These are phyloP conservation scores for Rhizophagus sp. DNA, from an alignment of 192 early-diverging fungal species.

Conservation along the genomic window DNA sequence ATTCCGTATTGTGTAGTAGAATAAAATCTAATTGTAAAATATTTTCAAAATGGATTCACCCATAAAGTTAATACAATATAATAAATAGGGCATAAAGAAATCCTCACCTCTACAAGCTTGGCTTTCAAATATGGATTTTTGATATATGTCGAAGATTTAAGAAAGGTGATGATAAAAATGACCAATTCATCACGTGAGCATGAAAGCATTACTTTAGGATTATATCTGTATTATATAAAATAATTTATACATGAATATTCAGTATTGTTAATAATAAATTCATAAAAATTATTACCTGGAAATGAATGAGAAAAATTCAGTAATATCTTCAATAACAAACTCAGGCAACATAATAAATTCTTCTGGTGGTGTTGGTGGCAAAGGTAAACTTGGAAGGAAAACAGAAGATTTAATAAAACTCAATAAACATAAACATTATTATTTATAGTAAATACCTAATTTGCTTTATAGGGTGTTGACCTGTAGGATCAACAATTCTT, in stretches of 20 bases:
- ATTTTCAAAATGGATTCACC: not conserved
- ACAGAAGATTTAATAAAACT: not conserved
- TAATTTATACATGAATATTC: not conserved
- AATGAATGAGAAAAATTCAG: constrained; percentile 77
- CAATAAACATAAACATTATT: too few species aligned
- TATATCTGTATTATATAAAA: constrained; percentile 38
- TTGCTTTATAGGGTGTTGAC: constrained; percentile 44
- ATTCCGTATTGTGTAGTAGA: constrained; percentile 68
- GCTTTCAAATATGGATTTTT: constrained; percentile 96
- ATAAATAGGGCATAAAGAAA: constrained; percentile 19
- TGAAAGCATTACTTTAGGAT: constrained; percentile 41
- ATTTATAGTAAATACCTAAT: constrained; percentile 19
- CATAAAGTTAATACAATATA: not conserved
- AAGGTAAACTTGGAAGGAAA: constrained; percentile 42
- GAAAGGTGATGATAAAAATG: constrained; percentile 77
- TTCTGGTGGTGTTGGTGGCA: constrained; percentile 56
- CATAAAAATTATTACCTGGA: constrained; percentile 53
- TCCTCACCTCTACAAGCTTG: constrained; percentile 84
- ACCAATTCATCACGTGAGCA: constrained; percentile 51
- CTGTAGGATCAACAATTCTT: constrained; percentile 64
- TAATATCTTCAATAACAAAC: constrained; percentile 89
- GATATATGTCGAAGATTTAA: constrained; percentile 76
- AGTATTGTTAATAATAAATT: not conserved
- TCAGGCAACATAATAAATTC: constrained; percentile 84
- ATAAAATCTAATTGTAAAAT: constrained; percentile 64